phyloP scores from a whole-genome alignment of 495 filamentous ascomycete genomes.

The Clohesyomyces aquaticus region DNA sequence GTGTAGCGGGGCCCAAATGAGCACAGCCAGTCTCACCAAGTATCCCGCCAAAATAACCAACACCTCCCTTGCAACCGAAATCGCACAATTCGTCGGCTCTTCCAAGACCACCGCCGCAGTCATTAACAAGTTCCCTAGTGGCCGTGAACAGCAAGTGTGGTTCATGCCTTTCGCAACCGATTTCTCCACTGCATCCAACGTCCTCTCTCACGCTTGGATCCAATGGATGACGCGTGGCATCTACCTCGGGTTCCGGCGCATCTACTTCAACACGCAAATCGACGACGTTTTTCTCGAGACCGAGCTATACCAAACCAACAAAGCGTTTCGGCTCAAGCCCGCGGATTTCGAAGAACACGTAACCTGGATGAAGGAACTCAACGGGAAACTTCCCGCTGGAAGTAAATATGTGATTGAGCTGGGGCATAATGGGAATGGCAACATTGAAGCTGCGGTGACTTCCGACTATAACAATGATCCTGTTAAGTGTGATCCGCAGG shows the following conservation, averaged over 20 bases:
- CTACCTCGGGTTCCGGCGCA: conserved; percentile 58
- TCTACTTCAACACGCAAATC: conserved; percentile 63
- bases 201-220: conserved; percentile 65
- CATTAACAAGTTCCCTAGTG: conserved; percentile 59
- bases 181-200: conserved; percentile 59
- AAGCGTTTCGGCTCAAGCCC: conserved; percentile 55
- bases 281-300: conserved; percentile 66
- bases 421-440: conserved; percentile 66
- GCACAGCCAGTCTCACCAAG: conserved; percentile 59
- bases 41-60: conserved; percentile 62
- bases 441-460: conserved; percentile 48
- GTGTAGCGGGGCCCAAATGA: conserved; percentile 45
- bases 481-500: conserved; percentile 39
- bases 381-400: conserved; percentile 57
- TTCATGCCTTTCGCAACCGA: conserved; percentile 59
- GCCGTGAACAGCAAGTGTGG: conserved; percentile 65
- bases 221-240: conserved; percentile 64
- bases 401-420: conserved; percentile 60
- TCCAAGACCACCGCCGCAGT: conserved; percentile 54
- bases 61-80: conserved; percentile 54
- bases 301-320: conserved; percentile 56
- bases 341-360: conserved; percentile 55
- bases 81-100: conserved; percentile 55
- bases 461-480: conserved; percentile 28
- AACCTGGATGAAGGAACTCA: conserved; percentile 56